A percentile compares a stretch with the other conserved stretches of the same genome.
These are phyloP conservation scores for Chrysopogon serrulatus DNA, from an alignment of 176 grass and related monocot genomes.

Conservation along the genomic window DNA sequence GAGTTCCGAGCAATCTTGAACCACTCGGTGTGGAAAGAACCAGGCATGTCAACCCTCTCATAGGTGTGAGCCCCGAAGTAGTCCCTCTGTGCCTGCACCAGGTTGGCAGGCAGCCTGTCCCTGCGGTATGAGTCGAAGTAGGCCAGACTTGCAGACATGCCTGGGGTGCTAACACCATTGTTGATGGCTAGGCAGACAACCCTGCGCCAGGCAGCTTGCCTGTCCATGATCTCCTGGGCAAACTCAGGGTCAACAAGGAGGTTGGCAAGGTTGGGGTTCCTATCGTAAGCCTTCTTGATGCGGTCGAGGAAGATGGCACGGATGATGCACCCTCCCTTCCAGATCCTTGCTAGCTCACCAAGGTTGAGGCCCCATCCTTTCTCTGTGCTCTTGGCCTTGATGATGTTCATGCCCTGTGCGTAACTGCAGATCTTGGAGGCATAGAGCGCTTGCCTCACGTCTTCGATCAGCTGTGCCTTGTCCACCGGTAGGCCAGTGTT, in stretches of 20 bases:
- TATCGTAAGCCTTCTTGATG: constrained; percentile 76
- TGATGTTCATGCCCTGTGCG: constrained; percentile 77
- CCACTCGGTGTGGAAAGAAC: constrained; percentile 77
- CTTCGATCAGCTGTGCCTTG: constrained; percentile 78
- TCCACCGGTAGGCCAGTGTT: constrained; percentile 32
- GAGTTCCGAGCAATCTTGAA: constrained; percentile 66
- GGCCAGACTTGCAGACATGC: constrained; percentile 68
- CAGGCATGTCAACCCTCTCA: constrained; percentile 70
- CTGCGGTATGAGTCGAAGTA: constrained; percentile 82
- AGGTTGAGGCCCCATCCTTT: constrained; percentile 75
- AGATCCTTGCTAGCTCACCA: constrained; percentile 80
- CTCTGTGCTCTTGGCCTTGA: constrained; percentile 73
- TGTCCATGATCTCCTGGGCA: constrained; percentile 69
- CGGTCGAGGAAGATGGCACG: constrained; percentile 80
- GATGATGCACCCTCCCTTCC: constrained; percentile 92
- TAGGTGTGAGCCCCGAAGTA: constrained; percentile 84
- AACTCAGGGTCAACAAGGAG: constrained; percentile 83
- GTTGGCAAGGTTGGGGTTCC: constrained; percentile 61
- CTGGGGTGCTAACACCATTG: constrained; percentile 69
- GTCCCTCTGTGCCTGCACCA: constrained; percentile 86
- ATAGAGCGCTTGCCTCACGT: constrained; percentile 67
- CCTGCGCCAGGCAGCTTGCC: constrained; percentile 63
- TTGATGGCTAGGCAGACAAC: constrained; percentile 72
- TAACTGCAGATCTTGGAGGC: constrained; percentile 88
- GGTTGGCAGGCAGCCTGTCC: constrained; percentile 62